Conservation (phyloP, 1,139 yeast species). For the Candida smagusa region DNA sequence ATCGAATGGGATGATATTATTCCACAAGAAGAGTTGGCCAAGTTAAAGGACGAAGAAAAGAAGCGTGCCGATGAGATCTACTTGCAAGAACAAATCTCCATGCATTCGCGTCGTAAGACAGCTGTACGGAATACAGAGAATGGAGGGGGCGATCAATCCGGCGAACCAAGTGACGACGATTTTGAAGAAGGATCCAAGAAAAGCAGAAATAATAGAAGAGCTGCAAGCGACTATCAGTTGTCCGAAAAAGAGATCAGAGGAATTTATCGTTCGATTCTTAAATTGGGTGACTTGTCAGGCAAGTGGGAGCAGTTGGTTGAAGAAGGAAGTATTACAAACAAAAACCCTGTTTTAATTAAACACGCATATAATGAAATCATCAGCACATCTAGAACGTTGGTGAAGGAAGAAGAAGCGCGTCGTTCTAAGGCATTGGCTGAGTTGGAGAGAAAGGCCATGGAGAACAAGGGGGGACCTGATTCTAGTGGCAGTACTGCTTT, state of each 20-base stretch:
- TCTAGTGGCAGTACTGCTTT: slow-evolving; percentile 38
- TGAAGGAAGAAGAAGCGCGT: slow-evolving; percentile 64
- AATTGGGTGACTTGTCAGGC: slow-evolving; percentile 77
- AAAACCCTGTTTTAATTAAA: slow-evolving; percentile 79
- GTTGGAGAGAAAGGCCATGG: slow-evolving; percentile 60
- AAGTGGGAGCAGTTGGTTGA: slow-evolving; percentile 85
- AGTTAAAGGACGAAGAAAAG: slow-evolving; percentile 88
- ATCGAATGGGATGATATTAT: slow-evolving; percentile 99
- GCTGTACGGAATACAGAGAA: slow-evolving; percentile 54
- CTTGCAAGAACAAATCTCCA: slow-evolving; percentile 83
- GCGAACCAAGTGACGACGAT: slow-evolving; percentile 27
- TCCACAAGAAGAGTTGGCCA: slow-evolving; percentile 88
- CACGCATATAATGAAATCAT: slow-evolving; percentile 72
- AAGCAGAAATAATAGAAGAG: slow-evolving; percentile 23
- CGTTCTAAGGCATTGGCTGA: slow-evolving; percentile 54
- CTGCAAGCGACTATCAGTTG: slow-evolving; percentile 53
- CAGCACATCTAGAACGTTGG: slow-evolving; percentile 57
- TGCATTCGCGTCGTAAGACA: slow-evolving; percentile 78
- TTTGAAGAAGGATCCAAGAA: slow-evolving; percentile 38
- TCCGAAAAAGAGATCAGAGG: slow-evolving; percentile 88
- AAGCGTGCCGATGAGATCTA: slow-evolving; percentile 81
- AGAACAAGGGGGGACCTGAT: slow-evolving; percentile 28
- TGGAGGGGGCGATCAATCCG: slow-evolving; percentile 8
- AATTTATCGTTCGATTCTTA: slow-evolving; percentile 76
- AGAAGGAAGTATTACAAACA: slow-evolving; percentile 85